A percentile compares a stretch with the other conserved stretches of the same genome.
Conservation (phyloP, 148 eudicot species). For the Rhododendron molle region DNA sequence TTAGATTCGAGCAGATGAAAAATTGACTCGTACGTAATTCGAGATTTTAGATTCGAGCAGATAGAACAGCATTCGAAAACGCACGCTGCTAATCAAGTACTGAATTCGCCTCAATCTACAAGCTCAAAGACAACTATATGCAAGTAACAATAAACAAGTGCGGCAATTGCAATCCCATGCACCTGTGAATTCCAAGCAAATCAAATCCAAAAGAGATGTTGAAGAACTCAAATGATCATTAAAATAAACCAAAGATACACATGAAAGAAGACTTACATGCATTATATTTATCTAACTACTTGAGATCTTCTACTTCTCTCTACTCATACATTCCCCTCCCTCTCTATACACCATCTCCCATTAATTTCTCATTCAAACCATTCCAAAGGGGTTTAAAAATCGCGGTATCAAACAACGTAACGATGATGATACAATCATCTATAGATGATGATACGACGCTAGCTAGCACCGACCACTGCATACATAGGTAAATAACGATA, state of each 20-base stretch:
- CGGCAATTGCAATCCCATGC: background rate
- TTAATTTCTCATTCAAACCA: background rate
- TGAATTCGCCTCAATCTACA: background rate
- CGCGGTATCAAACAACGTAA: background rate
- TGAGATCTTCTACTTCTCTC: background rate
- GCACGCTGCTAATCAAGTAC: too few relatives aligned
- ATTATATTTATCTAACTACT: background rate
- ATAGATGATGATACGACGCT: too few relatives aligned
- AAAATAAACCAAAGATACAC: background rate
- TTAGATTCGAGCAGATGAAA: too few relatives aligned
- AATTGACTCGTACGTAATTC: too few relatives aligned
- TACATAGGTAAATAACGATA: background rate
- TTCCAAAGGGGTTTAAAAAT: background rate
- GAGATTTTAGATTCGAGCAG: too few relatives aligned
- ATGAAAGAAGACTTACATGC: background rate
- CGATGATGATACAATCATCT: background rate
- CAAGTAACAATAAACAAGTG: background rate
- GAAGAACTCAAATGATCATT: background rate
- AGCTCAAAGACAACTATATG: too few relatives aligned
- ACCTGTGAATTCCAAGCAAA: background rate
- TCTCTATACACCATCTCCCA: background rate
- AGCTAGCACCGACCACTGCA: background rate
- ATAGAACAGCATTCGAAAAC: too few relatives aligned
- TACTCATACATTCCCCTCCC: background rate
- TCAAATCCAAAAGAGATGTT: background rate